A percentile compares a stretch with the other conserved stretches of the same genome.
Conservation (phyloP, 768 basidiomycete genomes). For the Basidioascus undulatus region DNA sequence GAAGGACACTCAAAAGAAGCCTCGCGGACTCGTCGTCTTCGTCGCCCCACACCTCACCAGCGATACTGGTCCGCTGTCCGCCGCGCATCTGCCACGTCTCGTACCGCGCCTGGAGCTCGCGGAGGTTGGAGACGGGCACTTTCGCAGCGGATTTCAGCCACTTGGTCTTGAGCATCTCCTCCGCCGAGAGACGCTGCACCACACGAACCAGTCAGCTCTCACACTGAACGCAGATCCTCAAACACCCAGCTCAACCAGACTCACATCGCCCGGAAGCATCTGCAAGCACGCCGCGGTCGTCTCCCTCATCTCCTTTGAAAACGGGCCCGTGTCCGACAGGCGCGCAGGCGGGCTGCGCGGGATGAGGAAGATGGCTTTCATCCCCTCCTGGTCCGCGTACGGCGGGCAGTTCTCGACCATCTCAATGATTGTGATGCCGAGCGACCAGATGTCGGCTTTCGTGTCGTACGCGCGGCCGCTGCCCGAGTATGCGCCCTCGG, state of each 20-base stretch:
- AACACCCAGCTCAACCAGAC: slow-evolving; percentile 12
- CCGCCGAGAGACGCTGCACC: slow-evolving; percentile 55
- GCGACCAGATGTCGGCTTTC: slow-evolving; percentile 94
- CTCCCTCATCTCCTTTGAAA: slow-evolving; percentile 63
- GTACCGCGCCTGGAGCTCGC: slow-evolving; percentile 57
- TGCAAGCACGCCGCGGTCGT: slow-evolving; percentile 63
- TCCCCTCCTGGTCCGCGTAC: slow-evolving; percentile 57
- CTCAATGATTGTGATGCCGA: slow-evolving; percentile 88
- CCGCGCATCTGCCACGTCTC: slow-evolving; percentile 43
- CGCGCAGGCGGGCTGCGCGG: slow-evolving; percentile 61
- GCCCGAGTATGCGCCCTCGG: too few relatives aligned
- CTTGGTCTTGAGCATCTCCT: slow-evolving; percentile 55
- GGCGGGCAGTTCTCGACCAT: slow-evolving; percentile 94
- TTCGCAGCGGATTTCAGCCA: slow-evolving; percentile 68
- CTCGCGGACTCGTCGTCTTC: slow-evolving; percentile 27
- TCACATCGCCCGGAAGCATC: slow-evolving; percentile 53
- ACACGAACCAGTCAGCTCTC: not conserved
- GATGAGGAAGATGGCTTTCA: slow-evolving; percentile 71
- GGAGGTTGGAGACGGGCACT: slow-evolving; percentile 38
- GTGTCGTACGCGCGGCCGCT: slow-evolving; percentile 75
- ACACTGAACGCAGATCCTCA: not conserved
- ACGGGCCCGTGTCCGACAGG: slow-evolving; percentile 30
- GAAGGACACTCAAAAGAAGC: slow-evolving; percentile 6
- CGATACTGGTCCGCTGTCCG: slow-evolving; percentile 53
- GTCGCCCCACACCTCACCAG: slow-evolving; percentile 19